These are phyloP conservation scores for Trichophyton rubrum DNA, from an alignment of 2,329 filamentous ascomycete genomes.

Conservation along the genomic window DNA sequence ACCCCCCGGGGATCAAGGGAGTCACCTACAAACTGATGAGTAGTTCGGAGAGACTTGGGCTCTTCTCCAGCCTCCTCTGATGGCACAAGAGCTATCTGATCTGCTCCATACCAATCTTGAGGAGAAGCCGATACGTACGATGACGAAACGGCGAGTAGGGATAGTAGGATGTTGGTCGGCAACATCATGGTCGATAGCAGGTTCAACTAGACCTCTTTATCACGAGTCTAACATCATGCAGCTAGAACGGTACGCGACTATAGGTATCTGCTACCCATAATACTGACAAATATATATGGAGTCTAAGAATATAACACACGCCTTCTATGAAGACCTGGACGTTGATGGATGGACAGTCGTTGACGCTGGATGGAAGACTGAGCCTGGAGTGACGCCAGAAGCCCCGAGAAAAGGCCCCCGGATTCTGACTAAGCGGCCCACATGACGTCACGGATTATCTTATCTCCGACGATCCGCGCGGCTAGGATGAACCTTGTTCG, in stretches of 20 bases:
- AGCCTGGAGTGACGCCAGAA: not conserved
- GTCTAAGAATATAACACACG: not conserved
- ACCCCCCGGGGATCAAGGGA: not conserved
- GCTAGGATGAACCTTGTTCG: not conserved
- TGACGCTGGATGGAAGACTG: not conserved
- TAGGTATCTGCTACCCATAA: not conserved
- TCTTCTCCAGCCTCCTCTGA: slow-evolving; percentile 11
- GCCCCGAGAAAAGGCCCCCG: not conserved
- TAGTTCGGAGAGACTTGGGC: slow-evolving; percentile 14
- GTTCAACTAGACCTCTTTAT: not conserved
- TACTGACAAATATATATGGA: not conserved
- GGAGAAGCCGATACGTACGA: not conserved
- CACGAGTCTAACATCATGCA: slow-evolving; percentile 2
- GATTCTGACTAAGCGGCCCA: not conserved
- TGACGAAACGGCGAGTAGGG: not conserved
- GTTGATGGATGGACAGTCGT: not conserved
- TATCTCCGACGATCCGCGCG: not conserved
- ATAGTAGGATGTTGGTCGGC: not conserved
- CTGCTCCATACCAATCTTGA: not conserved
- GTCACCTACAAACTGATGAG: slow-evolving; percentile 28
- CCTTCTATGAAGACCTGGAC: not conserved
- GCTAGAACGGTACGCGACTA: not conserved
- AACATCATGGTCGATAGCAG: not conserved
- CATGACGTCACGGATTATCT: not conserved
- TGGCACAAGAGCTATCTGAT: slow-evolving; percentile 11